These are phyloP conservation scores for Dalbergia cochinchinensis DNA, from an alignment of 306 rosid genomes.

Conservation along the genomic window DNA sequence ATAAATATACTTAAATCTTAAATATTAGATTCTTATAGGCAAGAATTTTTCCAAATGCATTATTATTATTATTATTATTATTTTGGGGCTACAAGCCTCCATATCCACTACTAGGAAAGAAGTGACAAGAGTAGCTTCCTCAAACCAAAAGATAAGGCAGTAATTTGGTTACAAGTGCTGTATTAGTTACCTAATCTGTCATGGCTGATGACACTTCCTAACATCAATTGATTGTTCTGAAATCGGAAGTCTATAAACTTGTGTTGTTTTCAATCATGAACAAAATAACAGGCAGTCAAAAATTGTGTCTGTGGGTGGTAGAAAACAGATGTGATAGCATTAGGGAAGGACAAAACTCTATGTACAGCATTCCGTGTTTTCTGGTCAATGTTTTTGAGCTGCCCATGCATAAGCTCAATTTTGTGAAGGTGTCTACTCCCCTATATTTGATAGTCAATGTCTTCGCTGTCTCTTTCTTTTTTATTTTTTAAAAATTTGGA, in stretches of 20 bases:
- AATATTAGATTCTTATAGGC: no score
- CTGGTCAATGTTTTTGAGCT: slow-evolving; percentile 57
- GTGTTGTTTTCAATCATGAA: slow-evolving; percentile 36
- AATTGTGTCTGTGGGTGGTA: slow-evolving; percentile 3
- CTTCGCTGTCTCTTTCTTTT: no score
- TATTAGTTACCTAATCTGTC: slow-evolving; percentile 25
- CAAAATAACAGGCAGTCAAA: not conserved
- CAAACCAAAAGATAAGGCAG: slow-evolving; percentile 11
- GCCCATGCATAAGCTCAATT: no score
- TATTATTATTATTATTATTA: no score
- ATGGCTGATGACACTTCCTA: slow-evolving; percentile 34
- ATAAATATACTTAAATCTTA: no score
- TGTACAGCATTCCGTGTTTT: slow-evolving; percentile 43
- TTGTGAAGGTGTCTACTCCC: no score
- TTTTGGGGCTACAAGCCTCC: not conserved
- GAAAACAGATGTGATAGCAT: not conserved
- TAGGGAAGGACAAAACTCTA: slow-evolving; percentile 38
- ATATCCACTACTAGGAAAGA: not conserved
- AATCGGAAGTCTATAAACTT: slow-evolving; percentile 22
- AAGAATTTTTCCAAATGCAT: no score
- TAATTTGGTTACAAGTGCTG: slow-evolving; percentile 34
- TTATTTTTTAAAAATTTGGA: no score
- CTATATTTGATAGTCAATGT: no score
- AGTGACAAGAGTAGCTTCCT: not conserved
- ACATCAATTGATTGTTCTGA: slow-evolving; percentile 50